Base-by-base conservation (phyloP, 805 yeast species). In the Kluyveromyces wickerhamii region DNA sequence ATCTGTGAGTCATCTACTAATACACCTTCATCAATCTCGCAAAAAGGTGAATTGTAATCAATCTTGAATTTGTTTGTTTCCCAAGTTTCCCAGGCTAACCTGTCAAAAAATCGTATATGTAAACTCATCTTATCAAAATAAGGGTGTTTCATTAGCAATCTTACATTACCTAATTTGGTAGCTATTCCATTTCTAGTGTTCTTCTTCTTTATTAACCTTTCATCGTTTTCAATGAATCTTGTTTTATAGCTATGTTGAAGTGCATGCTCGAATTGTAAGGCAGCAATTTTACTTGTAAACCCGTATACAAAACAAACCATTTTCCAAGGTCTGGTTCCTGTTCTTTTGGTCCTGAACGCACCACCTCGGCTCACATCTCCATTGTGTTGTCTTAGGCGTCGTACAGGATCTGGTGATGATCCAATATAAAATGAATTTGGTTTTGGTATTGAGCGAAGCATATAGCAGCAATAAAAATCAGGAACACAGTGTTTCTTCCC, bases 261-360 rank as follows among this genome's bases (percentile, higher is more conserved):
- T 1, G 94, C 88, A 56, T 81, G 87, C 48, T 85, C 95, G 55
- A 84, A 84, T 54, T 77, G 88, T 34, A 85, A 57, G 0, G 94
- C 94, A 3, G 78, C 57, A 3, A 77, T 64, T 40, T 72, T 74
- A 5, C 76, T 72, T 0, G 85, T 85, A 49, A 85, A 84, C 2
- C 88, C 87, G 47, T 79, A 64, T 0, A 85, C 80, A 2, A 77
- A 46, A 36, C 72, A 40, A 0, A 68, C 52, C 78, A 79, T 74
- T 38, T 67, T 71, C 95, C 95, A 84, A 0, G 94, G 95, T 35
- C 89, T 56, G 21, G 63, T 66, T 0, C 76, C 77, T 11, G 54
- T 52, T 32, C 63, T 58, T 43, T 67, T 76, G 0, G 95, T 84
- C 29, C 74, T 54, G 47, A 63, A 76, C 0, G 94, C 94, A 2